These are phyloP conservation scores for Kalmusia sp. DNA, from an alignment of 2,329 filamentous ascomycete species.

Conservation along the genomic window DNA sequence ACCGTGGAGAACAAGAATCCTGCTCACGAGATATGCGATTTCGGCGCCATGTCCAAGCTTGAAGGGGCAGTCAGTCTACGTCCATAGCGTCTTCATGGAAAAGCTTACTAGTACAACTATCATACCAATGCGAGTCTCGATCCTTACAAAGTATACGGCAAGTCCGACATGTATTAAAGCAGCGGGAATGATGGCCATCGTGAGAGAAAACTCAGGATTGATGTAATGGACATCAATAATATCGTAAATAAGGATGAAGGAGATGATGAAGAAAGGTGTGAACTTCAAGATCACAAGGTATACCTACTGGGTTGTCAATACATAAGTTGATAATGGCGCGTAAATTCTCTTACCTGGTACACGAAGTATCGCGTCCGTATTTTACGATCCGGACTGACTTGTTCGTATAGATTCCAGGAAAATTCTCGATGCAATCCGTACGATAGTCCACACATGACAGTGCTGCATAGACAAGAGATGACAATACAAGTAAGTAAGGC, in stretches of 20 bases:
- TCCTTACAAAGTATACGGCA: conserved; percentile 17
- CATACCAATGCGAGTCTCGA: conserved; percentile 20
- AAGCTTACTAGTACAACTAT: conserved; percentile 23
- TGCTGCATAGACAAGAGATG: conserved; percentile 7
- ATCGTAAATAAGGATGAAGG: conserved; percentile 29
- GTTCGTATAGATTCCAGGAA: conserved; percentile 25
- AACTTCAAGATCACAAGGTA: conserved; percentile 8
- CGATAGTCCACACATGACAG: conserved; percentile 4
- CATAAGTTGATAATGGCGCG: too few relatives aligned
- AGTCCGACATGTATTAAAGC: conserved; percentile 20
- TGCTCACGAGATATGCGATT: conserved; percentile 28
- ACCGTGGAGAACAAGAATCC: conserved; percentile 26
- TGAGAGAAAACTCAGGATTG: conserved; percentile 30
- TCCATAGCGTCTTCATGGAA: neutral
- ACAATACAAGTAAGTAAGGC: conserved; percentile 5
- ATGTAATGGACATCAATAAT: conserved; percentile 16
- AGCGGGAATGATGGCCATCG: conserved; percentile 30
- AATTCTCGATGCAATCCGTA: conserved; percentile 22
- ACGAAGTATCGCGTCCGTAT: conserved; percentile 18
- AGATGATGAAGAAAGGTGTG: conserved; percentile 25
- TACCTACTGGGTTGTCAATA: neutral
- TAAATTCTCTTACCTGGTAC: conserved; percentile 18
- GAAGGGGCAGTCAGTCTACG: neutral
- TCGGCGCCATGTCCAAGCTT: conserved; percentile 6
- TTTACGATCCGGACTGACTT: conserved; percentile 20